Evolutionary conservation across 2,329 filamentous ascomycete genomes (phyloP), one percentile per base, ranked within the genome.

Genomic region (Blumeria hordei): DNA sequence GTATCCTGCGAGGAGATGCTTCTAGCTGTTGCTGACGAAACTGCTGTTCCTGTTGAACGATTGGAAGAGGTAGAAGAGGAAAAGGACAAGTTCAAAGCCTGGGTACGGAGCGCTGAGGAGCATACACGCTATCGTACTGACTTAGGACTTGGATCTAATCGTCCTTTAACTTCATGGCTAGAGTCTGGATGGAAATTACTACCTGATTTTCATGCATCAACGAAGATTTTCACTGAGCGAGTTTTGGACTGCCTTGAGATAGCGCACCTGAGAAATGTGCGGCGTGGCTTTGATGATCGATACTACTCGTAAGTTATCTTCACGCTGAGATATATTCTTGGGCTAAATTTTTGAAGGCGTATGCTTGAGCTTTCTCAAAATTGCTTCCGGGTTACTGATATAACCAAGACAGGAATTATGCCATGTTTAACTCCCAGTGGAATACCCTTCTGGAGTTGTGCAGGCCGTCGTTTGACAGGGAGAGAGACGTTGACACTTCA

Each of bases 331-430:
- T 54, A 11, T 5, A 14, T 47, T 11, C 44, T 28, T 54, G n/a
- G 32, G 28, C 12, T 36, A 12, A 32, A 37, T 37, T 35, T 68
- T 62, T 72, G 18, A 14, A 75, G 63, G 62, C 66, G 11, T 63
- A 67, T 76, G 37, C 72, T 78, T 59, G 81, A 90, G 57, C 67
- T 85, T 0, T 84, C 80, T 6, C 85, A 88, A 62, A 88, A 87
- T 54, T 72, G 86, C 8, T 80, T 86, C 61, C 71, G 82, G 12
- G 71, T 73, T 10, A 66, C 65, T 1, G 71, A 76, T 53, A 65
- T 58, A 1, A 65, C 64, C 0, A 66, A 68, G 0, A 71, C 74
- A 43, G 84, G 83, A 0, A 70, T 84, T 6, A 69, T 76, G 1
- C 73, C 76, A 0, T 88, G 85, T 62, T 69, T 88, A 9, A 86